phyloP scores from a whole-genome alignment of 148 eudicot genomes.

The Chenopodium suecicum region DNA sequence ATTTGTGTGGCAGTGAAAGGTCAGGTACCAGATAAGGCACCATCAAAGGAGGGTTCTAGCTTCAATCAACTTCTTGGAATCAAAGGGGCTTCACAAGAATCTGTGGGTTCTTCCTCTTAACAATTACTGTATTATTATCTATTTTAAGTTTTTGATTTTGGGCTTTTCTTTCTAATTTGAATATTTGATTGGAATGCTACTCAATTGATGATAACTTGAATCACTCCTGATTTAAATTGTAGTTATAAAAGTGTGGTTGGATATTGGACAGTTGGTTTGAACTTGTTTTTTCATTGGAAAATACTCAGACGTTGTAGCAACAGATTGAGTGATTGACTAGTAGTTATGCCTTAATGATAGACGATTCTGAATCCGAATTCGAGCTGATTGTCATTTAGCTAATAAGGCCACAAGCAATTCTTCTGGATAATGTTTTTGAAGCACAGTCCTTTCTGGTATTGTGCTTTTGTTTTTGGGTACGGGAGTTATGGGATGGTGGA shows the following conservation, averaged over 20 bases:
- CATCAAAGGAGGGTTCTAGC: slow-evolving; percentile 67
- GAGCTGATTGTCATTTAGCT: too few relatives aligned
- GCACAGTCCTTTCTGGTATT: too few relatives aligned
- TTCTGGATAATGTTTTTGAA: too few relatives aligned
- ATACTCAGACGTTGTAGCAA: background rate
- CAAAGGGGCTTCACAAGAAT: slow-evolving; percentile 90
- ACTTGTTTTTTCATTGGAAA: background rate
- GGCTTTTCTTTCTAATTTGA: background rate
- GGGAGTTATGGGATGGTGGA: background rate
- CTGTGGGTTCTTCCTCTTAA: slow-evolving; percentile 42
- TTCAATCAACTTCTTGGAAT: slow-evolving; percentile 92
- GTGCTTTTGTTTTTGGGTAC: background rate
- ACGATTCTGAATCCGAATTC: too few relatives aligned
- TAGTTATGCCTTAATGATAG: too few relatives aligned
- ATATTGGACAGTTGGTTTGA: background rate
- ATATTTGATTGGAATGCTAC: background rate
- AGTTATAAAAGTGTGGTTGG: background rate
- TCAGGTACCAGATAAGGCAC: slow-evolving; percentile 76
- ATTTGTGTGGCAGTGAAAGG: slow-evolving; percentile 59
- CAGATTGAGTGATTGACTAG: too few relatives aligned
- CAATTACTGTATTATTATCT: background rate
- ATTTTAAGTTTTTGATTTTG: background rate
- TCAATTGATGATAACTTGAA: background rate
- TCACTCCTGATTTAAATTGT: background rate
- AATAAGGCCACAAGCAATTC: too few relatives aligned